Conservation (phyloP, 768 basidiomycete species). For the Glaciozyma antarctica region DNA sequence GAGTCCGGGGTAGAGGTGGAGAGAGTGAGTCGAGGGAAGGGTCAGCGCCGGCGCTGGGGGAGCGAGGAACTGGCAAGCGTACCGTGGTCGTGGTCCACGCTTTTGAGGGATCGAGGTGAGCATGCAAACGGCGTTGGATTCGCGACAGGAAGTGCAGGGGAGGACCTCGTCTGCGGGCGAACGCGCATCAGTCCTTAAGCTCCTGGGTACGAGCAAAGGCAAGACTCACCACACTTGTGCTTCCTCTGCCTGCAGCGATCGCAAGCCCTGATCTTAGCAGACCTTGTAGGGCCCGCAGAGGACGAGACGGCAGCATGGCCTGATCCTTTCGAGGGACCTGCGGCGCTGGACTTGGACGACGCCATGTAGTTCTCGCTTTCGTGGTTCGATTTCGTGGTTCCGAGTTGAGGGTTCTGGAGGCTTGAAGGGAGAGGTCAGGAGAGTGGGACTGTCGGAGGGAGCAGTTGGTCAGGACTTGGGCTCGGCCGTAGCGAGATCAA, state of each 20-base stretch:
- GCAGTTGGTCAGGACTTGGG: too few relatives aligned
- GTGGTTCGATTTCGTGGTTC: too few relatives aligned
- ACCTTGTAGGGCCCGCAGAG: too few relatives aligned
- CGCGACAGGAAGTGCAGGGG: background rate
- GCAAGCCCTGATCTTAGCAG: background rate
- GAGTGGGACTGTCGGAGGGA: too few relatives aligned
- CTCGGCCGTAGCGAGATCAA: too few relatives aligned
- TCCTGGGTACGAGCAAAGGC: too few relatives aligned
- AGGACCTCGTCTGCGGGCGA: background rate
- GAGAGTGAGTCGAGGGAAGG: background rate
- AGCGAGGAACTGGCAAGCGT: background rate
- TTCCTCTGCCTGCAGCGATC: slow-evolving; percentile 1
- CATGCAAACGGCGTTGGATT: background rate
- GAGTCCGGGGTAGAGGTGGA: background rate
- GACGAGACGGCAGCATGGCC: too few relatives aligned
- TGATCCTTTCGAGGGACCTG: too few relatives aligned
- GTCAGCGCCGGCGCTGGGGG: background rate
- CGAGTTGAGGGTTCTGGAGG: too few relatives aligned
- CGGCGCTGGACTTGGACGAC: too few relatives aligned
- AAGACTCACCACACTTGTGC: background rate
- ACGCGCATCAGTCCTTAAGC: background rate
- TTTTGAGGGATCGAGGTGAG: background rate
- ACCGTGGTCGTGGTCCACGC: background rate
- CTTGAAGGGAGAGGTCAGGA: too few relatives aligned
- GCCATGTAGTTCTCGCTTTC: too few relatives aligned